These are phyloP conservation scores for Apophysomyces ossiformis DNA, from an alignment of 371 early-diverging fungal species.

Conservation along the genomic window DNA sequence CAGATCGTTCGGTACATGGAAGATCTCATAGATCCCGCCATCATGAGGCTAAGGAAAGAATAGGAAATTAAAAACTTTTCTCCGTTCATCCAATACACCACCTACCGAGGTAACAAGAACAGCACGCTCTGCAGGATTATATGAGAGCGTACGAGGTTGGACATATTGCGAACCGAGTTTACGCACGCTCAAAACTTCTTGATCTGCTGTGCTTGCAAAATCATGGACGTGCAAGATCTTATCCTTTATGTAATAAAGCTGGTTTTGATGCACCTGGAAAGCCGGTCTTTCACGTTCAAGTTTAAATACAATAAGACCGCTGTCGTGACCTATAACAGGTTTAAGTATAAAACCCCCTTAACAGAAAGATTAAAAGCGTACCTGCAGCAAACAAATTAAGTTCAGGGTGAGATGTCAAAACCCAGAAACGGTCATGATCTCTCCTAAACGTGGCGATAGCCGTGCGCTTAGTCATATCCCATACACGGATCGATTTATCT, in stretches of 20 bases:
- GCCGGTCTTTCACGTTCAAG: conserved; percentile 96
- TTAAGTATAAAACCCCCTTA: background rate
- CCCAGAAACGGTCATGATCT: conserved; percentile 98
- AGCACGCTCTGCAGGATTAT: conserved; percentile 92
- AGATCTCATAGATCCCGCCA: conserved; percentile 89
- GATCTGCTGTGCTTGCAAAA: conserved; percentile 75
- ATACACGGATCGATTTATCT: conserved; percentile 96
- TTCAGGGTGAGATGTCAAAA: conserved; percentile 92
- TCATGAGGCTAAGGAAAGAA: conserved; percentile 62
- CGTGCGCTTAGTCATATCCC: conserved; percentile 95
- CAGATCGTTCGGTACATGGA: conserved; percentile 77
- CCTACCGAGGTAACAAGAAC: conserved; percentile 79
- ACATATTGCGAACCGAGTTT: conserved; percentile 67
- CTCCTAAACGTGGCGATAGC: conserved; percentile 92
- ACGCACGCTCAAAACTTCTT: conserved; percentile 78
- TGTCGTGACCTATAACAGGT: conserved; percentile 85
- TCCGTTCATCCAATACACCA: background rate
- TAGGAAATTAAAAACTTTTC: background rate
- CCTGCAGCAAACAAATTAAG: conserved; percentile 96
- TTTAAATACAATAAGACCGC: conserved; percentile 96
- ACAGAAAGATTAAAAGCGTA: conserved; percentile 19
- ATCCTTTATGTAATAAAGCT: conserved; percentile 85
- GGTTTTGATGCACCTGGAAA: conserved; percentile 77
- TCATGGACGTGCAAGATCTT: conserved; percentile 84
- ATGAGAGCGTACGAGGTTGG: conserved; percentile 83